Evolutionary conservation across 2,329 filamentous ascomycete genomes (phyloP).

Genomic region (Fonsecaea pedrosoi): DNA sequence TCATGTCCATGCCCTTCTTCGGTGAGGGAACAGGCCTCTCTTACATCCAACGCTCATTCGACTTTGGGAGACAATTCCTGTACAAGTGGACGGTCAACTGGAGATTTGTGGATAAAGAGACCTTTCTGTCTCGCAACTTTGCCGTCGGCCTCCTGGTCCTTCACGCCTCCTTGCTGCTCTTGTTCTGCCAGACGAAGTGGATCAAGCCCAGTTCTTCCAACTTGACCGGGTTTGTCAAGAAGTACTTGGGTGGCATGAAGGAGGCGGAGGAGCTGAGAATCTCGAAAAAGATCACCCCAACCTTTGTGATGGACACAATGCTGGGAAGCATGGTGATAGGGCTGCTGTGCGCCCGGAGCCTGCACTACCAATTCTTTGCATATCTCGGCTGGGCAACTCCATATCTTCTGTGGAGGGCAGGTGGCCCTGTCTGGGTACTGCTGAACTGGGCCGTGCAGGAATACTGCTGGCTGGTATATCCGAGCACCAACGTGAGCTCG

Average conservation of each 20-base stretch:
- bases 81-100: slow-evolving; percentile 99
- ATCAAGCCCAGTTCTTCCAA: slow-evolving; percentile 67
- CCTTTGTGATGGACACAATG: slow-evolving; percentile 77
- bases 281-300: slow-evolving; percentile 65
- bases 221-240: slow-evolving; percentile 62
- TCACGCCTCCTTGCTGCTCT: slow-evolving; percentile 69
- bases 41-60: slow-evolving; percentile 84
- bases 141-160: slow-evolving; percentile 69
- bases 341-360: slow-evolving; percentile 81
- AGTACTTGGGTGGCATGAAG: slow-evolving; percentile 48
- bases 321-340: slow-evolving; percentile 79
- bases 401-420: slow-evolving; percentile 81
- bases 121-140: slow-evolving; percentile 76
- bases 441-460: slow-evolving; percentile 79
- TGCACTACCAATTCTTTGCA: slow-evolving; percentile 95
- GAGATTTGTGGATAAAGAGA: slow-evolving; percentile 86
- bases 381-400: slow-evolving; percentile 90
- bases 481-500: slow-evolving; percentile 74
- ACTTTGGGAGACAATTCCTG: slow-evolving; percentile 87
- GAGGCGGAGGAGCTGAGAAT: slow-evolving; percentile 41
- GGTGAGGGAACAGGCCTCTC: slow-evolving; percentile 49
- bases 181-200: slow-evolving; percentile 75
- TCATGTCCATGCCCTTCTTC: slow-evolving; percentile 39
- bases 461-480: slow-evolving; percentile 93
- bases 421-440: slow-evolving; percentile 70